These are phyloP conservation scores for Fabrea salina DNA, from an alignment of 169 alveolate genomes.

Conservation along the genomic window DNA sequence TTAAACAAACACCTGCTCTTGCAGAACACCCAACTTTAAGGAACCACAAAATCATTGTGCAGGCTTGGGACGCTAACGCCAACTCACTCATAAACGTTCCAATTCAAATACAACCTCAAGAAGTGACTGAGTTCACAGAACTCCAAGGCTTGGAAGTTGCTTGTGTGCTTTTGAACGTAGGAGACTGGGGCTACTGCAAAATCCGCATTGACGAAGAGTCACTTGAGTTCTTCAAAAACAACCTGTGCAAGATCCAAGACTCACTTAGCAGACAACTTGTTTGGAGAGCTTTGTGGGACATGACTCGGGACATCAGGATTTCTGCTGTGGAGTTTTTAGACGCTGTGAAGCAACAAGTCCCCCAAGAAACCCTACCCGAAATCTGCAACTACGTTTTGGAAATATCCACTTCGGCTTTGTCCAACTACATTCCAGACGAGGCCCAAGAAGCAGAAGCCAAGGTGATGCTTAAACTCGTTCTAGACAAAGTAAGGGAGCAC, in stretches of 20 bases:
- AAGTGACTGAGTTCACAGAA: slow-evolving; percentile 1
- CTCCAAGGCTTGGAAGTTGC: slow-evolving; percentile 6
- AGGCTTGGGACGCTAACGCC: background rate
- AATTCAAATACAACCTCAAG: background rate
- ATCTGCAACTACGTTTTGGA: slow-evolving; percentile 18
- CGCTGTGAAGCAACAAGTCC: slow-evolving; percentile 1
- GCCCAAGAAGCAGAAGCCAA: slow-evolving; percentile 17
- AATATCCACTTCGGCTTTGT: background rate
- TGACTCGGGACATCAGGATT: slow-evolving; percentile 22
- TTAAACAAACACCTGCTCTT: slow-evolving; percentile 18
- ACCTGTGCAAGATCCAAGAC: background rate
- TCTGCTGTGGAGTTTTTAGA: slow-evolving; percentile 31
- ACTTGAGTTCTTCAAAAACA: background rate
- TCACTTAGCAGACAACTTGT: slow-evolving; percentile 20
- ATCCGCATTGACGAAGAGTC: slow-evolving; percentile 4
- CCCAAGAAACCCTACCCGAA: slow-evolving; percentile 1
- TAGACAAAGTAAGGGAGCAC: background rate
- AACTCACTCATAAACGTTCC: background rate
- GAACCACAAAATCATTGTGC: slow-evolving; percentile 15
- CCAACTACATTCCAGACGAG: slow-evolving; percentile 15
- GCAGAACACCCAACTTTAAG: slow-evolving; percentile 30
- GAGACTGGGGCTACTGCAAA: slow-evolving; percentile 32
- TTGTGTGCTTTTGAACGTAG: background rate
- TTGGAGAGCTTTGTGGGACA: slow-evolving; percentile 17
- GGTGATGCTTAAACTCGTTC: background rate